Evolutionary conservation across 2,329 filamentous ascomycete genomes (phyloP).

Genomic region (Dendrostoma leiphaemia): DNA sequence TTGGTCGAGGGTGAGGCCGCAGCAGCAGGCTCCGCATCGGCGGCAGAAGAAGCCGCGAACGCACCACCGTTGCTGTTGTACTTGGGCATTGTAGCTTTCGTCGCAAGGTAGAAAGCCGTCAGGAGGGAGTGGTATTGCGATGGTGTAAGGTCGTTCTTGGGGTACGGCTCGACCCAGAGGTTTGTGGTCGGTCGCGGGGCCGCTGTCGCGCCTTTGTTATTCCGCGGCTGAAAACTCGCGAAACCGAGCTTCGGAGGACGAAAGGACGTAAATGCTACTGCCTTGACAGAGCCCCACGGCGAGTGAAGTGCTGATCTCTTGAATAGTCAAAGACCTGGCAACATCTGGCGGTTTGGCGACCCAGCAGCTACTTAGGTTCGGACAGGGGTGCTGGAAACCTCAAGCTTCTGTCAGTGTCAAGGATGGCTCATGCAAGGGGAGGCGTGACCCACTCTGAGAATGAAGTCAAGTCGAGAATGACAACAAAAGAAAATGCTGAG

Average conservation of each 20-base stretch:
- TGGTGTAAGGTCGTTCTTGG: not conserved
- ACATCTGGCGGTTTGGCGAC: not conserved
- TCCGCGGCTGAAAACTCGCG: not conserved
- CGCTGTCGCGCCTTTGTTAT: too few relatives aligned
- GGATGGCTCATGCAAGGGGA: too few relatives aligned
- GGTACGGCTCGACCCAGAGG: constrained; percentile 4
- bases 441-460: too few relatives aligned
- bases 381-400: too few relatives aligned
- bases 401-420: too few relatives aligned
- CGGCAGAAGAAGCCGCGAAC: not conserved
- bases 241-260: not conserved
- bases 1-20: constrained; percentile 6
- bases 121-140: not conserved
- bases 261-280: not conserved
- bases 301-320: not conserved
- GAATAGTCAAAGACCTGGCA: not conserved
- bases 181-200: constrained; percentile 5
- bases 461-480: too few relatives aligned
- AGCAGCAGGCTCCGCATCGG: not conserved
- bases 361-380: too few relatives aligned
- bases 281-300: not conserved
- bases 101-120: constrained; percentile 7
- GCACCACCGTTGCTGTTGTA: constrained; percentile 3
- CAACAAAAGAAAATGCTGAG: too few relatives aligned
- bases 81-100: constrained; percentile 12